Conservation (phyloP, 805 yeast species). For the Yarrowia divulgata region DNA sequence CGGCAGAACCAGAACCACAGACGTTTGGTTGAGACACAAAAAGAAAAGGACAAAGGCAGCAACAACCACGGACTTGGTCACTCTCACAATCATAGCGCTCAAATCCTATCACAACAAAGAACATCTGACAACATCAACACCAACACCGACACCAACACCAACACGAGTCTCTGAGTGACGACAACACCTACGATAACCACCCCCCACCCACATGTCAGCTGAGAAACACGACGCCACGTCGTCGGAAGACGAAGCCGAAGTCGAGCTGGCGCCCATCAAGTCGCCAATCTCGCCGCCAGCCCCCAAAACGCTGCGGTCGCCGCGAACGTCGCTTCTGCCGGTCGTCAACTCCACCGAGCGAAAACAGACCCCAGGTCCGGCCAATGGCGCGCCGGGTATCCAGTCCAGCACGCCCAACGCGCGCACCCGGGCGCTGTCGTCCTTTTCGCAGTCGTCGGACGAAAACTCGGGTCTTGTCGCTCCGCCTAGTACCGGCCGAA, state of each 20-base stretch:
- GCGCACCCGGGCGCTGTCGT: conserved; percentile 17
- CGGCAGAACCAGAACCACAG: background rate
- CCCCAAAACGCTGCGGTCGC: background rate
- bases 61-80: background rate
- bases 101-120: background rate
- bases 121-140: background rate
- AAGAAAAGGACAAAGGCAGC: background rate
- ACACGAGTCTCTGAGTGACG: no score
- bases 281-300: conserved; percentile 4
- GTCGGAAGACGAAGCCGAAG: conserved; percentile 4
- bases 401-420: conserved; percentile 9
- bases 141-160: background rate
- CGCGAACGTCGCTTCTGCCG: conserved; percentile 16
- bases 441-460: conserved; percentile 33
- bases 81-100: background rate
- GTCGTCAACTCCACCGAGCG: conserved; percentile 26
- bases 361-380: background rate
- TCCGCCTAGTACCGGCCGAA: conserved; percentile 28
- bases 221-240: conserved; percentile 26
- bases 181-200: no score
- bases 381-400: background rate
- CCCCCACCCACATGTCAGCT: background rate
- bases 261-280: conserved; percentile 16
- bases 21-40: no score
- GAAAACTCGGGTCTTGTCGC: conserved; percentile 17